Evolutionary conservation across 768 basidiomycete species (phyloP).

Genomic region (Favolaschia claudopus): DNA sequence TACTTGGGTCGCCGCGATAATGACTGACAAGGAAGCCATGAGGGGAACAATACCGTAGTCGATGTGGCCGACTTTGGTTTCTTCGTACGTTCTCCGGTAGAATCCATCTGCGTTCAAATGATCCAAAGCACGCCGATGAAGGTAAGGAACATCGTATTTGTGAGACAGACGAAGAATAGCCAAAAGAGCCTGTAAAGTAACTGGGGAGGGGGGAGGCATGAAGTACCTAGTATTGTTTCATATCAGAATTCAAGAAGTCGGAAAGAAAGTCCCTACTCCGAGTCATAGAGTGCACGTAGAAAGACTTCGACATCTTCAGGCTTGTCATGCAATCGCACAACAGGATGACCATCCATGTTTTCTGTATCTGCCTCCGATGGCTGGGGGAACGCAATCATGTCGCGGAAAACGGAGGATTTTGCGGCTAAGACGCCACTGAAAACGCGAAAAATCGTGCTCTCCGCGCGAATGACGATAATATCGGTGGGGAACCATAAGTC

Average conservation of each 20-base stretch:
- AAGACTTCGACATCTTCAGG: too few species aligned
- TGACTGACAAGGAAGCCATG: too few species aligned
- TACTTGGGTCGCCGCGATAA: too few species aligned
- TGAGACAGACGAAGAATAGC: neutral
- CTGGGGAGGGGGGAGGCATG: neutral
- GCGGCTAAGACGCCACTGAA: neutral
- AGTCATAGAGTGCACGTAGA: too few species aligned
- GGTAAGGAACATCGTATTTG: neutral
- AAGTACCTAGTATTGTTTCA: neutral
- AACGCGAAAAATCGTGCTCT: neutral
- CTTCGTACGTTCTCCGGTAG: neutral
- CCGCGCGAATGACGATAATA: constrained; percentile 1
- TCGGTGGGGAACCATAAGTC: too few species aligned
- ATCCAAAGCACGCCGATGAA: neutral
- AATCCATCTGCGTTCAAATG: neutral
- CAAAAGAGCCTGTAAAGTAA: neutral
- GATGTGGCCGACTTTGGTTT: neutral
- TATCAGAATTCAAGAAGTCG: too few species aligned
- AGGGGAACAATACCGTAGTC: too few species aligned
- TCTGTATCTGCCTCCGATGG: neutral
- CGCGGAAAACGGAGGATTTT: neutral
- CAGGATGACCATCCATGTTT: neutral
- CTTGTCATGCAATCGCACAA: neutral
- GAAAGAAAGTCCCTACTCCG: too few species aligned
- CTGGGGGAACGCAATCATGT: neutral